Conservation (phyloP, 306 rosid species). For the Rosa persica region DNA sequence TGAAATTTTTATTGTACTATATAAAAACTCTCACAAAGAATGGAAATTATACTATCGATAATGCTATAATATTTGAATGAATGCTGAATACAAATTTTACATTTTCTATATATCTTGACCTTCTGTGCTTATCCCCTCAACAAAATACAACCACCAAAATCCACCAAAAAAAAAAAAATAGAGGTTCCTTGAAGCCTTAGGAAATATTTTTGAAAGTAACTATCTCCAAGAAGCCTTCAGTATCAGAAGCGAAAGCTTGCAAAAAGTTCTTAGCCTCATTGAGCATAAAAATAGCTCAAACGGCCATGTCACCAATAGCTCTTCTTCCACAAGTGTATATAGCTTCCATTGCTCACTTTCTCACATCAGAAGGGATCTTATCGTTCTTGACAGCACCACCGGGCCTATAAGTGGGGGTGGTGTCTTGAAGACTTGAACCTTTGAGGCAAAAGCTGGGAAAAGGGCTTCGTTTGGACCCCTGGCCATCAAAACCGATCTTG, state of each 20-base stretch:
- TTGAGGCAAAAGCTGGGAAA: slow-evolving; percentile 29
- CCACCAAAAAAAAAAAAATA: too few species aligned
- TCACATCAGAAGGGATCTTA: slow-evolving; percentile 61
- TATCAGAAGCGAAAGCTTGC: slow-evolving; percentile 84
- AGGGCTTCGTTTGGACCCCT: background rate
- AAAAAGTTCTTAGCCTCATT: slow-evolving; percentile 79
- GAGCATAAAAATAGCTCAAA: slow-evolving; percentile 72
- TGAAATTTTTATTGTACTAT: too few species aligned
- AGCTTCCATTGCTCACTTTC: slow-evolving; percentile 93
- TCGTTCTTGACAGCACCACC: slow-evolving; percentile 71
- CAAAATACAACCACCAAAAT: too few species aligned
- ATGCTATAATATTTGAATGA: background rate
- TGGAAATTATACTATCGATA: too few species aligned
- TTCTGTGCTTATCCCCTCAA: too few species aligned
- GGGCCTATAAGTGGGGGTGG: slow-evolving; percentile 47
- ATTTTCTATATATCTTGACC: too few species aligned
- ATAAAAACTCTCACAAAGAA: too few species aligned
- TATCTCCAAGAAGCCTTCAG: slow-evolving; percentile 87
- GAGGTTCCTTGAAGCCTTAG: too few species aligned
- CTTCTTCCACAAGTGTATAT: slow-evolving; percentile 73
- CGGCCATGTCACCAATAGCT: slow-evolving; percentile 82
- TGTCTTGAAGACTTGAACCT: slow-evolving; percentile 22
- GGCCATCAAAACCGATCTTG: background rate
- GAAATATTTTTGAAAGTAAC: background rate
- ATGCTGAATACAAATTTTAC: background rate